Base-by-base conservation (phyloP, 805 yeast genomes). In the Kregervanrija pseudodelftensis region DNA sequence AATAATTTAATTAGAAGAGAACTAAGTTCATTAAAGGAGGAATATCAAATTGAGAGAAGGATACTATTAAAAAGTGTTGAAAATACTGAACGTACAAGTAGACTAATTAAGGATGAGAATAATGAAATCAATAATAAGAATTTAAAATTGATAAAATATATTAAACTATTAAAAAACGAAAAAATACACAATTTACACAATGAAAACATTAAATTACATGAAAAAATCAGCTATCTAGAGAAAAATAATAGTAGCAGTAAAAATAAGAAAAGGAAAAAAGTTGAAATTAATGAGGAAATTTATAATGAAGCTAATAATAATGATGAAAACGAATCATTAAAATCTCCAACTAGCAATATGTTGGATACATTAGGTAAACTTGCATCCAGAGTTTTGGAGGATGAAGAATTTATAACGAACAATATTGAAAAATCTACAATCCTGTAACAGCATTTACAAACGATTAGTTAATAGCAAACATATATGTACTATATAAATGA, bases 341-440 rank as follows among this genome's bases (percentile, higher is more conserved):
- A 16, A n/a, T 32, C 42, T 7, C 45, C 49, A 8, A 37, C 51
- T 1, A 49, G 43, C 36, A 51, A 58, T 38, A 52, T 64, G 64
- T 51, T 64, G 30, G 64, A 64, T 42, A 63, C 69, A 0, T 48
- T 64, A 22, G 69, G 69, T 11, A 51, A 64, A 37, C 47, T 64
- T 32, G 67, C 67, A 11, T 52, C 64, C 8, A 66, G 63, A 42
- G 67, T 64, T 8, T 48, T 64, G 35, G 59, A 59, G 37, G 64
- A 60, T 40, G 67, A 59, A 34, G 14, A 33, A 14, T 33, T 33
- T 33, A 37, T 13, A 12, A 13, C n/a, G 32, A 22, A 36, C 28
- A 16, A 37, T 30, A 22, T 15, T 4, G 11, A 30, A 22, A 22
- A 22, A 5, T 7, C 28, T 22, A 22, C 28, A 22, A 22, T 4